These are phyloP conservation scores for Nemania abortiva DNA, from an alignment of 2,329 filamentous ascomycete species.

Conservation along the genomic window DNA sequence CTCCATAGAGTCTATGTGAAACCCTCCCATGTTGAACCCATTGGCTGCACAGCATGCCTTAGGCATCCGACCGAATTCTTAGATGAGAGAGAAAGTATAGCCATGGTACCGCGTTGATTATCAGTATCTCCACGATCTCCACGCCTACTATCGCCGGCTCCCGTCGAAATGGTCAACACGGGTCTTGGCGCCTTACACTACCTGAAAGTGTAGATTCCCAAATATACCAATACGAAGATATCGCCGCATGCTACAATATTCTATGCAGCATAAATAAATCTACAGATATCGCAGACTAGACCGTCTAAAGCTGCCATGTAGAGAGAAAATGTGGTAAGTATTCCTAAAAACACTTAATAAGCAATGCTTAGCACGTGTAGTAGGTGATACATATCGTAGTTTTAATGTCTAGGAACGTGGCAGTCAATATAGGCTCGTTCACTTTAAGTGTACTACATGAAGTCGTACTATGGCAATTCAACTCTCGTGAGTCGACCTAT, in stretches of 20 bases:
- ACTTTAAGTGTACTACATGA: not conserved
- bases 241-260: not conserved
- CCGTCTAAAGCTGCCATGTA: not conserved
- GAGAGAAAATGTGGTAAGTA: not conserved
- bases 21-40: not conserved
- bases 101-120: not conserved
- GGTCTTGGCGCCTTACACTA: slow-evolving; percentile 4
- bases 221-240: not conserved
- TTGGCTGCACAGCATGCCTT: not conserved
- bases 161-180: not conserved
- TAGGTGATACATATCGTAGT: too few relatives aligned
- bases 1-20: not conserved
- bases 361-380: too few relatives aligned
- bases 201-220: not conserved
- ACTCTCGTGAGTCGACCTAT: not conserved
- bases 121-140: not conserved
- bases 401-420: too few relatives aligned
- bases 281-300: not conserved
- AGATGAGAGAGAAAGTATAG: not conserved
- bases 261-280: not conserved
- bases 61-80: not conserved
- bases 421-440: not conserved
- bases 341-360: not conserved
- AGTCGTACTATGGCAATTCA: slow-evolving; percentile 3
- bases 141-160: not conserved